Evolutionary conservation across 257 asterid genomes (phyloP).

Genomic region (Sherardia arvensis): DNA sequence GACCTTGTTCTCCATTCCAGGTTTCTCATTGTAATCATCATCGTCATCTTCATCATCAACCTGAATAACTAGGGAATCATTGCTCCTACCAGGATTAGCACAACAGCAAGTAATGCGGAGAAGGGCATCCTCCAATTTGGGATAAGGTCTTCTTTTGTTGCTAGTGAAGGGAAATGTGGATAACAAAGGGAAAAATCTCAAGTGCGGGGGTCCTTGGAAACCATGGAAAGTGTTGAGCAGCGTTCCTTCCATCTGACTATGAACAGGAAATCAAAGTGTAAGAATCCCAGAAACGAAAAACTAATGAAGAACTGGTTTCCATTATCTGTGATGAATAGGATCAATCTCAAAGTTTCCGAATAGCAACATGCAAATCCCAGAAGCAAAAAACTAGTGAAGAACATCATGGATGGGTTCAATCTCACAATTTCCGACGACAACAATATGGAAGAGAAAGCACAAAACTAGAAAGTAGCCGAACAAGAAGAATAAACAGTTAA

Average conservation of each 20-base stretch:
- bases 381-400: neutral
- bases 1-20: conserved; percentile 11
- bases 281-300: neutral
- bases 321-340: neutral
- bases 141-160: conserved; percentile 17
- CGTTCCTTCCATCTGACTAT: conserved; percentile 35
- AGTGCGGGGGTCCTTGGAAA: conserved; percentile 32
- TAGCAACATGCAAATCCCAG: neutral
- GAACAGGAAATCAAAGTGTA: neutral
- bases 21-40: neutral
- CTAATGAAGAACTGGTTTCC: neutral
- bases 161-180: conserved; percentile 14
- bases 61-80: conserved; percentile 9
- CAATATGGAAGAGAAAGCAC: neutral
- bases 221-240: conserved; percentile 24
- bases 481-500: neutral
- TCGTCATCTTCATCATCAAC: conserved; percentile 1
- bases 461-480: neutral
- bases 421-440: neutral
- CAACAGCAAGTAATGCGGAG: conserved; percentile 26
- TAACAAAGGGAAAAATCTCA: conserved; percentile 11
- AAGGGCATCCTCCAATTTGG: conserved; percentile 19
- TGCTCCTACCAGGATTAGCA: conserved; percentile 20
- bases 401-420: neutral
- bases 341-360: neutral